These are phyloP conservation scores for Aspergillus mulundensis DNA, from an alignment of 495 filamentous ascomycete species.

Conservation along the genomic window DNA sequence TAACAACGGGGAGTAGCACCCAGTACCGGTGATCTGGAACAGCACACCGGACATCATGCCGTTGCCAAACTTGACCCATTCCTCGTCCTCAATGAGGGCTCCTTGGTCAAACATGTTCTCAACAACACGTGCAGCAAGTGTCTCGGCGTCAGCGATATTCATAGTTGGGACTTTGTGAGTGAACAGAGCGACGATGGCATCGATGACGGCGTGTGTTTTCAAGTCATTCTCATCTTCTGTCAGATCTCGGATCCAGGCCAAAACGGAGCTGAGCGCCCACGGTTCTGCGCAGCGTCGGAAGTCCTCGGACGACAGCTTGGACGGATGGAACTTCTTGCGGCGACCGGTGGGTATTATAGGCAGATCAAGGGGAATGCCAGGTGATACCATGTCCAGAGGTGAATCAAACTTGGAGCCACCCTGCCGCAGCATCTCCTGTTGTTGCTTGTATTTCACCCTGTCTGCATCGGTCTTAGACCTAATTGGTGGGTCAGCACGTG, in stretches of 20 bases:
- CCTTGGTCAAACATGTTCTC: conserved; percentile 74
- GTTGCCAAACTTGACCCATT: conserved; percentile 91
- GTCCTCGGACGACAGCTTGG: conserved; percentile 79
- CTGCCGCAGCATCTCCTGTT: conserved; percentile 49
- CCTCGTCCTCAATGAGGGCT: conserved; percentile 81
- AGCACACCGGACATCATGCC: conserved; percentile 79
- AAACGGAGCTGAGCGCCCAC: conserved; percentile 88
- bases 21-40: conserved; percentile 87
- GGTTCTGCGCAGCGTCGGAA: conserved; percentile 84
- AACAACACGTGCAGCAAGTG: conserved; percentile 73
- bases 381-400: conserved; percentile 42
- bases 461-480: conserved; percentile 95
- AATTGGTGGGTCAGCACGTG: conserved; percentile 73
- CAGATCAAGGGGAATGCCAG: conserved; percentile 59
- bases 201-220: conserved; percentile 72
- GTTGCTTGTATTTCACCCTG: conserved; percentile 54
- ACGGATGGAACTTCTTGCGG: conserved; percentile 76
- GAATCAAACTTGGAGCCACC: conserved; percentile 41
- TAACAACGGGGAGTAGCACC: conserved; percentile 82
- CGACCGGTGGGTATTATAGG: conserved; percentile 66
- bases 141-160: conserved; percentile 96
- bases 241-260: conserved; percentile 81
- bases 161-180: conserved; percentile 97
- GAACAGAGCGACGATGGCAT: conserved; percentile 85
- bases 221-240: conserved; percentile 82